Conservation (phyloP, 805 yeast genomes). For the Candida yuanshanica region DNA sequence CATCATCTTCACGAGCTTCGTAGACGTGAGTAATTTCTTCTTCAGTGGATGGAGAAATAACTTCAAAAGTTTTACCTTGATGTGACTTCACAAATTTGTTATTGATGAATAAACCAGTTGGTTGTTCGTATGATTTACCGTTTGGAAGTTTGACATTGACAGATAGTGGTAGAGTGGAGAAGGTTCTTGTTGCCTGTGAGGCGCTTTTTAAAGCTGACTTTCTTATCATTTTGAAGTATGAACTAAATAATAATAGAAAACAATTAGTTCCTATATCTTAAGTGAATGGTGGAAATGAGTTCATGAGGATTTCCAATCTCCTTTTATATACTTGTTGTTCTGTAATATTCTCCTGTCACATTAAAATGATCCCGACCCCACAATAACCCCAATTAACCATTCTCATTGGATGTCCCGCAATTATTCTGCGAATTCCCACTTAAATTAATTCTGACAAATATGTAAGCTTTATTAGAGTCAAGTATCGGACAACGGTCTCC, state of each 20-base stretch:
- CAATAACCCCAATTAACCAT: too few relatives aligned
- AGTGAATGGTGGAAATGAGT: background rate
- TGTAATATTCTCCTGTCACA: background rate
- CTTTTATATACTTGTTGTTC: background rate
- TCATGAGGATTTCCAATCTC: background rate
- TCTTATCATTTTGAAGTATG: background rate
- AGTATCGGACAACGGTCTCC: background rate
- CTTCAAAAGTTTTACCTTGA: conserved; percentile 10
- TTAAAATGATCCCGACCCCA: background rate
- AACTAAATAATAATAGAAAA: too few relatives aligned
- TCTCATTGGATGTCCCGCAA: background rate
- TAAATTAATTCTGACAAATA: background rate
- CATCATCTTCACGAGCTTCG: conserved; percentile 9
- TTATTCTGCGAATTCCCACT: too few relatives aligned
- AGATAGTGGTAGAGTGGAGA: conserved; percentile 4
- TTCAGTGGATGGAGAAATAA: conserved; percentile 10
- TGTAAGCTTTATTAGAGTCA: too few relatives aligned
- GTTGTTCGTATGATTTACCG: conserved; percentile 11
- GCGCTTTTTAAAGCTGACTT: background rate
- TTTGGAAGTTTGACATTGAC: conserved; percentile 8
- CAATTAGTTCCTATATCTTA: too few relatives aligned
- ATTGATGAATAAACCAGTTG: conserved; percentile 12
- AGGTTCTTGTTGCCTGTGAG: background rate
- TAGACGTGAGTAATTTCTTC: conserved; percentile 10
- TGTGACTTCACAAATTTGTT: conserved; percentile 9